Conservation (phyloP, 306 rosid species). For the Acacia crassicarpa region DNA sequence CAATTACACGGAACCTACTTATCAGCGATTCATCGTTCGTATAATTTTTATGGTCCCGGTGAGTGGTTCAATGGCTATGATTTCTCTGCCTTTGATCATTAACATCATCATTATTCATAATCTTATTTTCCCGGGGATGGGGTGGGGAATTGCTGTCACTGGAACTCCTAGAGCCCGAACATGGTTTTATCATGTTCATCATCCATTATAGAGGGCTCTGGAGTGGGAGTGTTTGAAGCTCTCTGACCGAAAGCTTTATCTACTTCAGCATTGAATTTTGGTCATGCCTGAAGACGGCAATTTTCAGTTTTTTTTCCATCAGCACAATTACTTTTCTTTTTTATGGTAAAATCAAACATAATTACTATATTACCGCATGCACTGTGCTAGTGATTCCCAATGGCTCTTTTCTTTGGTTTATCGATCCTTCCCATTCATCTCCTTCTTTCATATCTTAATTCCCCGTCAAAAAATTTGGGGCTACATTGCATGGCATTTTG, state of each 20-base stretch:
- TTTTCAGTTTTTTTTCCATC: not conserved
- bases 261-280: not conserved
- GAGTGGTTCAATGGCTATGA: slow-evolving; percentile 23
- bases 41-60: slow-evolving; percentile 97
- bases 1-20: slow-evolving; percentile 95
- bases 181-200: not conserved
- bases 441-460: not conserved
- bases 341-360: not conserved
- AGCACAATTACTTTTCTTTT: not conserved
- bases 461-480: not conserved
- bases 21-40: slow-evolving; percentile 91
- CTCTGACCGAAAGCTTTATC: not conserved
- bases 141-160: not conserved
- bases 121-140: not conserved
- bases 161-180: not conserved
- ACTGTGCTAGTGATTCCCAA: not conserved
- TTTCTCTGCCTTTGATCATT: not conserved
- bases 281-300: not conserved
- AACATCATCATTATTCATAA: not conserved
- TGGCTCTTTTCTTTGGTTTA: not conserved
- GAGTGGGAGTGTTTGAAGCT: not conserved
- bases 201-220: not conserved
- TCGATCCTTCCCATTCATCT: not conserved
- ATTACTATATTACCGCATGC: not conserved
- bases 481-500: slow-evolving; percentile 20